A percentile compares a stretch with the other conserved stretches of the same genome.
These are phyloP conservation scores for Leucocoprinus leucothites DNA, from an alignment of 768 basidiomycete species.

Conservation along the genomic window DNA sequence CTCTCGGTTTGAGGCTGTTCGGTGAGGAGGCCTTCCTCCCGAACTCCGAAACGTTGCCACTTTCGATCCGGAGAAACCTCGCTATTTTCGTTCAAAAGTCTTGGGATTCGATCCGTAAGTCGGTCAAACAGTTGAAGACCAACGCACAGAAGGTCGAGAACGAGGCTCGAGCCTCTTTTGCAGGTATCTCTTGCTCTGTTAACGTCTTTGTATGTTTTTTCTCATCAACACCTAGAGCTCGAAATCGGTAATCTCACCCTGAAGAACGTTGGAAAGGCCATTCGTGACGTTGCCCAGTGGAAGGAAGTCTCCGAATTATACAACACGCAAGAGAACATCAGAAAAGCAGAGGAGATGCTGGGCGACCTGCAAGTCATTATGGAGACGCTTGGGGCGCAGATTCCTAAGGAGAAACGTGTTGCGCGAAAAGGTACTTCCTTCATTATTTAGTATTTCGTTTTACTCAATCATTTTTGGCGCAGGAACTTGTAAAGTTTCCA, in stretches of 20 bases:
- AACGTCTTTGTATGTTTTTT: too few relatives aligned
- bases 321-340: neutral
- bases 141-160: neutral
- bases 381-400: neutral
- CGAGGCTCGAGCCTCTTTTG: neutral
- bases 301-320: neutral
- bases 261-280: neutral
- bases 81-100: neutral
- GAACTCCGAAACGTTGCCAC: neutral
- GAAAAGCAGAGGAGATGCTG: neutral
- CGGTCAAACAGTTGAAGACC: neutral
- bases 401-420: neutral
- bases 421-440: neutral
- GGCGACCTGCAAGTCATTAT: too few relatives aligned
- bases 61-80: neutral
- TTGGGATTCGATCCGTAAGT: neutral
- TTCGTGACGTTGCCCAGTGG: neutral
- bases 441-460: too few relatives aligned
- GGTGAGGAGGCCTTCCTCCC: slow-evolving; percentile 5
- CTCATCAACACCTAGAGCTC: neutral
- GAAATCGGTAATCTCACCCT: neutral
- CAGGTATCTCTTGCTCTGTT: neutral
- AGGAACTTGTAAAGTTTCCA: too few relatives aligned
- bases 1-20: slow-evolving; percentile 3
- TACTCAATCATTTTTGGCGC: too few relatives aligned